Evolutionary conservation across 2,329 filamentous ascomycete genomes (phyloP).

Genomic region (Fusarium sp.): DNA sequence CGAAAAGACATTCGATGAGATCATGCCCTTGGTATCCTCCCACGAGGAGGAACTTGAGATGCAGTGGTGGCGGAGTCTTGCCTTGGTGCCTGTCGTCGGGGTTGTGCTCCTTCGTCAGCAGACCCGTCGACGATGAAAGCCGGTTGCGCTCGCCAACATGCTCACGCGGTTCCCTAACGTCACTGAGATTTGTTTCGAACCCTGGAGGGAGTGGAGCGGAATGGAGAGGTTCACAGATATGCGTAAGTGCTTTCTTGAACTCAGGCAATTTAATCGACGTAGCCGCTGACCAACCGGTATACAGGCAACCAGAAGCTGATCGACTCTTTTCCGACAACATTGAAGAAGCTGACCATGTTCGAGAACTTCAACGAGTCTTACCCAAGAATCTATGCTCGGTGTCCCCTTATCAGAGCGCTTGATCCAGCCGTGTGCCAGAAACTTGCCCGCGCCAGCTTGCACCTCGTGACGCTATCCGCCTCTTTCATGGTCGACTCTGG

Average conservation of each 20-base stretch:
- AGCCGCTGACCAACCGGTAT: slow-evolving; percentile 32
- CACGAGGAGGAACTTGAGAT: slow-evolving; percentile 42
- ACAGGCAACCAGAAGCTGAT: slow-evolving; percentile 44
- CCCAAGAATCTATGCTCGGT: slow-evolving; percentile 24
- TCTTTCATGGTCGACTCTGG: slow-evolving; percentile 49
- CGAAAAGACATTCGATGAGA: slow-evolving; percentile 41
- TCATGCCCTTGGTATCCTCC: slow-evolving; percentile 47
- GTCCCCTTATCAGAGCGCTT: slow-evolving; percentile 37
- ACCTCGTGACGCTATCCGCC: slow-evolving; percentile 45
- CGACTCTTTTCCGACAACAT: slow-evolving; percentile 41
- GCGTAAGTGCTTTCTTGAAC: slow-evolving; percentile 41
- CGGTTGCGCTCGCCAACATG: slow-evolving; percentile 46
- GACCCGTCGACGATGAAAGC: slow-evolving; percentile 51
- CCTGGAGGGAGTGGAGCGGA: slow-evolving; percentile 49
- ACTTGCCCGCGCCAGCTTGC: slow-evolving; percentile 46
- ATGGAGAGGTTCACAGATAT: slow-evolving; percentile 42
- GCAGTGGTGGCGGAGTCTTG: slow-evolving; percentile 50
- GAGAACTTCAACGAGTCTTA: slow-evolving; percentile 51
- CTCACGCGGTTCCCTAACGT: slow-evolving; percentile 50
- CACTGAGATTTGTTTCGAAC: slow-evolving; percentile 53
- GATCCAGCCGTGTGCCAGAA: slow-evolving; percentile 41
- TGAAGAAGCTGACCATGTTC: slow-evolving; percentile 49
- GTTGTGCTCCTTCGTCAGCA: slow-evolving; percentile 52
- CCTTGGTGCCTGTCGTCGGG: slow-evolving; percentile 48
- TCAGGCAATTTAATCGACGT: slow-evolving; percentile 12